Evolutionary conservation across 371 early-diverging fungal species (phyloP).

Genomic region (Mucor irregularis): DNA sequence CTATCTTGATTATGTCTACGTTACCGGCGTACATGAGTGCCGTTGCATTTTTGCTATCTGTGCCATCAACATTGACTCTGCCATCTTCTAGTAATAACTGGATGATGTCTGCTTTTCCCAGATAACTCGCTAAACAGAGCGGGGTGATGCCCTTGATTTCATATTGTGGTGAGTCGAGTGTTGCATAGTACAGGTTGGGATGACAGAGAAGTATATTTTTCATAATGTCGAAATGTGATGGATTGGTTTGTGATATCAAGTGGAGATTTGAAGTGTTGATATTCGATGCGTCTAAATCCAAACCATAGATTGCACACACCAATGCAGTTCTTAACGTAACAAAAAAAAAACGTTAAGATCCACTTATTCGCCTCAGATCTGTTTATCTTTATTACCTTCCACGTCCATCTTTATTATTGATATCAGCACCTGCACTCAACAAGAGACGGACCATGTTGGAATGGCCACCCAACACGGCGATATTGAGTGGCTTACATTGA

Average conservation of each 20-base stretch:
- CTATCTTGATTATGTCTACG: neutral
- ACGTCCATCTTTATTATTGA: conserved; percentile 65
- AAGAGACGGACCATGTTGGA: conserved; percentile 58
- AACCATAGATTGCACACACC: conserved; percentile 60
- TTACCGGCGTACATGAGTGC: conserved; percentile 82
- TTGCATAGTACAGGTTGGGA: conserved; percentile 55
- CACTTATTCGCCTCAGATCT: neutral
- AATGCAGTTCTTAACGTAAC: conserved; percentile 49
- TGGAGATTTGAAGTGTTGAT: conserved; percentile 64
- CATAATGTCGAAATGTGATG: conserved; percentile 59
- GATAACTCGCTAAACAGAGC: conserved; percentile 73
- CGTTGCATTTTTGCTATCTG: conserved; percentile 72
- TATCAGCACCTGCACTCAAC: conserved; percentile 65
- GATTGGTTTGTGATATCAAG: conserved; percentile 57
- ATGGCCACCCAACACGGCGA: conserved; percentile 70
- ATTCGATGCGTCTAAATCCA: conserved; percentile 52
- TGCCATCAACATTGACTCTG: conserved; percentile 66
- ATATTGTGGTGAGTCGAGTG: conserved; percentile 64
- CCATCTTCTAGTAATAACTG: conserved; percentile 64
- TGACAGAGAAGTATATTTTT: conserved; percentile 58
- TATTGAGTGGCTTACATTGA: conserved; percentile 63
- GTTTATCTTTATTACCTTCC: conserved; percentile 53
- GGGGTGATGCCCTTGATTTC: conserved; percentile 74
- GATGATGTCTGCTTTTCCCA: conserved; percentile 67
- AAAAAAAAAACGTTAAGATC: neutral